Base-by-base conservation (phyloP, 768 basidiomycete species). In the Epithele typhae region DNA sequence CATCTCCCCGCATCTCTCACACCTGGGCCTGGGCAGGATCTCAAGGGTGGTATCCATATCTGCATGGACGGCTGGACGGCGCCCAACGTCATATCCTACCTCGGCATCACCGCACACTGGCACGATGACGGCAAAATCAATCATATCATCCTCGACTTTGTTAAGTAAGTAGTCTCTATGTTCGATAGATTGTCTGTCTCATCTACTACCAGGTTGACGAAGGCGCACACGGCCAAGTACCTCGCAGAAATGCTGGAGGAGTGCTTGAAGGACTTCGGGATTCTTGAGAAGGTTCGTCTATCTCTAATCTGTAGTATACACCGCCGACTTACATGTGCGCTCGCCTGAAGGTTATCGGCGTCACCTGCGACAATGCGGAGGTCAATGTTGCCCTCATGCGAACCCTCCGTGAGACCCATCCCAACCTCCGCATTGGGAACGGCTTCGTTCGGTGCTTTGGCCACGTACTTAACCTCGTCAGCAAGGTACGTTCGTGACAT, bases 1-100 rank as follows among this genome's bases (percentile, higher is more conserved):
- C n/a, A n/a, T n/a, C n/a, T n/a, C n/a, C n/a, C n/a, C n/a, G n/a
- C n/a, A n/a, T n/a, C n/a, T n/a, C n/a, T n/a, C n/a, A n/a, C n/a
- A n/a, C n/a, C n/a, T n/a, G n/a, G n/a, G n/a, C n/a, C n/a, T n/a
- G n/a, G n/a, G n/a, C n/a, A n/a, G n/a, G n/a, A n/a, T 17, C 14
- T 23, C 30, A n/a, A 23, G 0, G 59, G 59, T 4, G 54, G 57
- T 22, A 17, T 65, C 6, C 62, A 64, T 37, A 43, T 63, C 11
- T 39, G 56, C 22, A 36, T 64, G 12, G 62, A 66, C 39, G 61
- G 64, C 4, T 66, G 63, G 63, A 63, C 63, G 1, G 55, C 59
- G 0, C 64, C 64, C 2, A 54, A 62, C 10, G 56, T 59, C n/a
- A 46, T 59, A 8, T 53, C 54, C 2, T 62, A 62, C 42, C 52